Evolutionary conservation across 2,329 filamentous ascomycete species (phyloP).

Genomic region (Penicillium griseofulvum): DNA sequence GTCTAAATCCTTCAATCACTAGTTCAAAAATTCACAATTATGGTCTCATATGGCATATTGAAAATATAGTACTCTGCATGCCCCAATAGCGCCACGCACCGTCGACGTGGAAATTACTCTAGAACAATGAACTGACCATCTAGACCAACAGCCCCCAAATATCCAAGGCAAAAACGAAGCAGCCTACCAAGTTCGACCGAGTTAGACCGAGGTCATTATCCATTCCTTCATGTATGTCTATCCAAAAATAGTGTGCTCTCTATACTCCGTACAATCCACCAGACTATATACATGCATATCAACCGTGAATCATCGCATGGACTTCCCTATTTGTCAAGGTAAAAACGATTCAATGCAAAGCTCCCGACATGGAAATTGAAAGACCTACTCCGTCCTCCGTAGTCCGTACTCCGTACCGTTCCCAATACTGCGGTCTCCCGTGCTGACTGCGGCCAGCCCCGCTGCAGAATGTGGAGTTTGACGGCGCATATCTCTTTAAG

Average conservation of each 20-base stretch:
- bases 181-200: neutral
- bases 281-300: neutral
- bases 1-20: neutral
- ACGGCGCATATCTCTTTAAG: neutral
- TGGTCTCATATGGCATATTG: neutral
- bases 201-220: neutral
- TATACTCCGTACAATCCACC: neutral
- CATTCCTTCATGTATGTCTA: neutral
- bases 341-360: neutral
- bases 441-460: conserved; percentile 5
- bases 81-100: neutral
- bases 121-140: neutral
- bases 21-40: neutral
- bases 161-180: no score
- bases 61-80: neutral
- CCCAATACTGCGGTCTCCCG: conserved; percentile 6
- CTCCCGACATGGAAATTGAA: neutral
- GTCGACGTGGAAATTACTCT: neutral
- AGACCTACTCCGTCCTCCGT: neutral
- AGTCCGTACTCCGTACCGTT: neutral
- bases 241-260: neutral
- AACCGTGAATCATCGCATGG: neutral
- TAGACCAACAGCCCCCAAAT: neutral
- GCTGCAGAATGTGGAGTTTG: conserved; percentile 12
- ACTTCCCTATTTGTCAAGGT: neutral